Evolutionary conservation across 139 green algal genomes (phyloP), one percentile per base, ranked within the genome.

Genomic region (Edaphochlamys debaryana): DNA sequence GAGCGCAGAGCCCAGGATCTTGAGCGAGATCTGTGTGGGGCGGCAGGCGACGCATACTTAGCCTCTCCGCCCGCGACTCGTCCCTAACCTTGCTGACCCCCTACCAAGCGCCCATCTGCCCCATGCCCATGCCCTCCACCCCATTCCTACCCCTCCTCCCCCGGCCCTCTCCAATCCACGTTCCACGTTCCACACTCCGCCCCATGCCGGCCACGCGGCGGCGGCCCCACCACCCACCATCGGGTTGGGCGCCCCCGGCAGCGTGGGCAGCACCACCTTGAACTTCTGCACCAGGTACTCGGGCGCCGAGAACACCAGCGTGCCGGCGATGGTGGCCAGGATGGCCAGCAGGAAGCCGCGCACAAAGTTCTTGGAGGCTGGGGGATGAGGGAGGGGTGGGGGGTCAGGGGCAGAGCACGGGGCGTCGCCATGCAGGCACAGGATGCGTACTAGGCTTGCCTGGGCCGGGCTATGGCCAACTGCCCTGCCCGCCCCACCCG

Each of bases 301-400:
- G 36, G 90, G 90, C 9, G 70, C 56, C n/a, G 68, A 86, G 72
- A 86, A 89, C 20, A 91, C 22, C 56, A 92, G 42, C 41, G 90
- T 85, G n/a, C 90, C 90, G 5, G 56, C 38, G 52, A 91, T 88
- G 27, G 90, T 93, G 37, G 90, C 90, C 4, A 88, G n/a, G 29
- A 92, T 34, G 64, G 84, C 90, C 73, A 93, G 74, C 64, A 93
- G 84, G 17, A 81, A 86, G 67, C 87, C 90, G 37, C 90, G 84
- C n/a, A 90, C 73, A 66, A 93, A 92, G 86, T 93, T 93, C 38
- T 79, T 68, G n/a, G 87, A 86, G 11, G 87, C 84, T 92, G 88
- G 37, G n/a, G 60, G n/a, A 17, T 34, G 17, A 22, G 32, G 34
- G 19, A 22, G 22, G 22, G 34, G 71, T n/a, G 41, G 36, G n/a